phyloP scores from a whole-genome alignment of 2,329 filamentous ascomycete species.

The Aspergillus hiratsukae region DNA sequence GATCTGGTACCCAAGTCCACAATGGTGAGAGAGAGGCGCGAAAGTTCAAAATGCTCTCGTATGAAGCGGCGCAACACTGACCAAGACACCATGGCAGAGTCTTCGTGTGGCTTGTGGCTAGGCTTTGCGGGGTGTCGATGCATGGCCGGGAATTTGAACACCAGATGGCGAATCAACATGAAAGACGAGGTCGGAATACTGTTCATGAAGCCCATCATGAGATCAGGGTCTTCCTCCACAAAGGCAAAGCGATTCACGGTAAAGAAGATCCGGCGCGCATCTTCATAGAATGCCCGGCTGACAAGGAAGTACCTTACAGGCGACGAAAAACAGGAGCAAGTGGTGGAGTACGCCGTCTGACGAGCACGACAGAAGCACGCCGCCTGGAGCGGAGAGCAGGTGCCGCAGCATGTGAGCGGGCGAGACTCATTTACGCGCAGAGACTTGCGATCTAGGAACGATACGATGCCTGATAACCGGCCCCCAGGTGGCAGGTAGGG shows the following conservation, averaged over 20 bases:
- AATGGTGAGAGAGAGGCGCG: constrained; percentile 16
- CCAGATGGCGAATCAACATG: constrained; percentile 16
- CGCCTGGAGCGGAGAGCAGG: constrained; percentile 16
- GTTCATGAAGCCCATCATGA: constrained; percentile 17
- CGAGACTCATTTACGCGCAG: background rate
- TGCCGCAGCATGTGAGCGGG: constrained; percentile 18
- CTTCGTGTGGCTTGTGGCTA: constrained; percentile 4
- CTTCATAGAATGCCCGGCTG: constrained; percentile 18
- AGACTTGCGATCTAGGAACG: constrained; percentile 13
- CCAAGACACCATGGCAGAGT: constrained; percentile 16
- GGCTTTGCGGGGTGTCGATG: constrained; percentile 6
- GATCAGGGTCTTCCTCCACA: constrained; percentile 19
- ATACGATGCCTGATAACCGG: constrained; percentile 7
- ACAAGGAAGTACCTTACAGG: constrained; percentile 23
- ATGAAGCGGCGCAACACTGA: constrained; percentile 24
- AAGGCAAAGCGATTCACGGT: constrained; percentile 18
- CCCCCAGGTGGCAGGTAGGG: constrained; percentile 9
- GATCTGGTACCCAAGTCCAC: constrained; percentile 14
- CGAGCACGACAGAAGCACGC: constrained; percentile 19
- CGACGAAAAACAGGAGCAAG: constrained; percentile 20
- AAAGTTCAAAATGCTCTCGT: constrained; percentile 22
- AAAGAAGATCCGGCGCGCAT: constrained; percentile 19
- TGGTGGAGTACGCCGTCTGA: constrained; percentile 21
- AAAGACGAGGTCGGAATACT: constrained; percentile 16
- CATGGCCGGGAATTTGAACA: constrained; percentile 17